phyloP scores from a whole-genome alignment of 768 basidiomycete genomes.

The Pleurotus giganteus region DNA sequence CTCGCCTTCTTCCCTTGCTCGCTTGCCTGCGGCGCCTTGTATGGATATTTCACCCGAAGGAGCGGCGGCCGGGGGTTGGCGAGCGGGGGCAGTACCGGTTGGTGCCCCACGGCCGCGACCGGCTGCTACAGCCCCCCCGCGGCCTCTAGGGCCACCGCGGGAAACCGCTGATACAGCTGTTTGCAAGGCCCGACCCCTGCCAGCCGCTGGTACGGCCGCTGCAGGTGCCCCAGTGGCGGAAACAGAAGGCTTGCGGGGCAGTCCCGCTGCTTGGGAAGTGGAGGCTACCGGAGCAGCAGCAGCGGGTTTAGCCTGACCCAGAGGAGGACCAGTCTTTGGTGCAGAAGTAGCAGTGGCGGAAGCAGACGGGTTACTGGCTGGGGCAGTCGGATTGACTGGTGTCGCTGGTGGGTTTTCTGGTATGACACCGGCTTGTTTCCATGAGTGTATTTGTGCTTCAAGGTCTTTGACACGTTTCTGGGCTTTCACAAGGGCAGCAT shows the following conservation, averaged over 20 bases:
- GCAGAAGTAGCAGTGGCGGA: constrained; percentile 26
- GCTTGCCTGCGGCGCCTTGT: constrained; percentile 63
- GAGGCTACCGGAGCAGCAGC: constrained; percentile 12
- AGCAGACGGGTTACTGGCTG: constrained; percentile 17
- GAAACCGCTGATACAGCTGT: constrained; percentile 17
- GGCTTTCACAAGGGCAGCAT: constrained; percentile 60
- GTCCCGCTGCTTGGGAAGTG: constrained; percentile 14
- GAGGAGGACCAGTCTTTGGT: constrained; percentile 22
- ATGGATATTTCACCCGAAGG: constrained; percentile 49
- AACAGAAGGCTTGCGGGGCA: constrained; percentile 18
- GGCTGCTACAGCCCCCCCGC: constrained; percentile 7
- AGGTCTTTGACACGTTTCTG: constrained; percentile 66
- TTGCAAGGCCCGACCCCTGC: constrained; percentile 14
- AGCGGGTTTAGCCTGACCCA: constrained; percentile 14
- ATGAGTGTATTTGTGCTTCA: constrained; percentile 59
- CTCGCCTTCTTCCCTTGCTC: constrained; percentile 56
- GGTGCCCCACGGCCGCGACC: constrained; percentile 19
- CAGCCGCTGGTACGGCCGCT: constrained; percentile 11
- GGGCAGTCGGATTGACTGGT: constrained; percentile 23
- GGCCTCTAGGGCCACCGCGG: not conserved
- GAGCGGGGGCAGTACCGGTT: constrained; percentile 34
- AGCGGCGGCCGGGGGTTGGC: constrained; percentile 30
- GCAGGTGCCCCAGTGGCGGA: constrained; percentile 1
- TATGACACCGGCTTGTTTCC: constrained; percentile 48
- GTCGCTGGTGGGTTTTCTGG: constrained; percentile 30